phyloP scores from a whole-genome alignment of 306 rosid species.

The Clitoria ternatea region DNA sequence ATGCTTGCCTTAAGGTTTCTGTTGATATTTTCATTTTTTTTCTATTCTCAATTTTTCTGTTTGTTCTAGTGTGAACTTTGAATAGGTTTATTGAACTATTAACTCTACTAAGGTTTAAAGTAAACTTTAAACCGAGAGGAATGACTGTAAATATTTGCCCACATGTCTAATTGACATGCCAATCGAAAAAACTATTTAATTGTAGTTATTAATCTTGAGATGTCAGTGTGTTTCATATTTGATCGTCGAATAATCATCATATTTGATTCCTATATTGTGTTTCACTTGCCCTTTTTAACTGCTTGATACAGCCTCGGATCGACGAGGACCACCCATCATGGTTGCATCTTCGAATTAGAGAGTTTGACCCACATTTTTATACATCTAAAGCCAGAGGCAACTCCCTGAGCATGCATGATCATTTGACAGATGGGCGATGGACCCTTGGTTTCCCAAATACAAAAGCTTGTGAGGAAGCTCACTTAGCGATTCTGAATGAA shows the following conservation, averaged over 20 bases:
- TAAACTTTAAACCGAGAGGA: not conserved
- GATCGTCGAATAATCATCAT: not conserved
- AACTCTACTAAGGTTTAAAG: not conserved
- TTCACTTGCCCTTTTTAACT: not conserved
- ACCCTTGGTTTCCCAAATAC: constrained; percentile 66
- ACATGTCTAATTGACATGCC: not conserved
- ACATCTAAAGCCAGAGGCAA: constrained; percentile 35
- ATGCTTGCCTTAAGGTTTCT: not conserved
- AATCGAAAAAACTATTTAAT: not conserved
- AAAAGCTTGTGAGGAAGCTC: constrained; percentile 65
- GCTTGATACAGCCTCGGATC: constrained; percentile 59
- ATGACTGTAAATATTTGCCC: not conserved
- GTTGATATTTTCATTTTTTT: not conserved
- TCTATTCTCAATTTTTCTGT: not conserved
- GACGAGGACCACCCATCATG: constrained; percentile 67
- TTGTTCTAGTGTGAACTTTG: not conserved
- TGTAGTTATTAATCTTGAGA: not conserved
- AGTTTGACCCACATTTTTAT: constrained; percentile 48
- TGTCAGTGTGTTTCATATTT: not conserved
- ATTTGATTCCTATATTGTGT: not conserved
- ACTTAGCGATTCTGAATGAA: constrained; percentile 46
- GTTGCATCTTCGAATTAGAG: constrained; percentile 78
- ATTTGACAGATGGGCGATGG: constrained; percentile 71
- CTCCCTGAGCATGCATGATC: constrained; percentile 32
- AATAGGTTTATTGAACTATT: not conserved